phyloP scores from a whole-genome alignment of 2,329 filamentous ascomycete genomes.

The Hymenoscyphus scutula region DNA sequence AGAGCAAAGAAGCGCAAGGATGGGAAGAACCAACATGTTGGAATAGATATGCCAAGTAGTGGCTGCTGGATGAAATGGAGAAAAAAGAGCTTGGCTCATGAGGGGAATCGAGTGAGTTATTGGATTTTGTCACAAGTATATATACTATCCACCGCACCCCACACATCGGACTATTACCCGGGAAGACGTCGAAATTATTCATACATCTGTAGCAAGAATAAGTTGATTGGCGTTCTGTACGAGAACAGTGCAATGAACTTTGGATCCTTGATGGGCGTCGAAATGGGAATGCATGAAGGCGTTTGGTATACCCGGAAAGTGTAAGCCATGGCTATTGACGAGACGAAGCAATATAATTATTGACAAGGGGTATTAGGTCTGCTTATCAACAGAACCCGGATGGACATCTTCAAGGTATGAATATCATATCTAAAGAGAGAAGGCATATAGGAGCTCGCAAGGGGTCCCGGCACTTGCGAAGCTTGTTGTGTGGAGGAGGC shows the following conservation, averaged over 20 bases:
- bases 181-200: background rate
- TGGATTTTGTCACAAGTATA: background rate
- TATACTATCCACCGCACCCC: background rate
- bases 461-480: background rate
- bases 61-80: background rate
- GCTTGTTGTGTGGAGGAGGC: background rate
- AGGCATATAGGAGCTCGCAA: background rate
- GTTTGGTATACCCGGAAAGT: background rate
- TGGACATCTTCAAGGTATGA: background rate
- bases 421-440: background rate
- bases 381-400: background rate
- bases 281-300: background rate
- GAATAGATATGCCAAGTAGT: background rate
- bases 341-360: background rate
- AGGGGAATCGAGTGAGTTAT: slow-evolving; percentile 1
- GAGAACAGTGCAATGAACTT: background rate
- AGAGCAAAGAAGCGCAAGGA: slow-evolving; percentile 7
- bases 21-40: slow-evolving; percentile 10
- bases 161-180: background rate
- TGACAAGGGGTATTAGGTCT: background rate
- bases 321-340: background rate
- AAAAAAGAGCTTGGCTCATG: background rate
- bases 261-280: background rate
- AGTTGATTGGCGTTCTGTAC: background rate
- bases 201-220: background rate